Conservation (phyloP, 164 flowering plant species). For the Vitis cinerea region DNA sequence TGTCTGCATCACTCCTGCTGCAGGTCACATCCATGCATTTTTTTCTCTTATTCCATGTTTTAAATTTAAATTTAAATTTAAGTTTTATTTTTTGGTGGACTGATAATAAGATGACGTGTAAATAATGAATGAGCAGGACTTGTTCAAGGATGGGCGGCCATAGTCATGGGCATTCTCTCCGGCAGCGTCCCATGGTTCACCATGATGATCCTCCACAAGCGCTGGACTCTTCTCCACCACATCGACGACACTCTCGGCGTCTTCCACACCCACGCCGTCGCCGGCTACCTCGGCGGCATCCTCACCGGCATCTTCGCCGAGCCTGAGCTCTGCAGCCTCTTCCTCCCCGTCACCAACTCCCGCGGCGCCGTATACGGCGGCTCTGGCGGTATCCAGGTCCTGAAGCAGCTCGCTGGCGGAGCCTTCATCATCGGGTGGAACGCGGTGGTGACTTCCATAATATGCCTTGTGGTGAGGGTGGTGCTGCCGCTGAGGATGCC, state of each 20-base stretch:
- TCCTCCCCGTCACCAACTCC: constrained; percentile 14
- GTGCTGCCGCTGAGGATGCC: constrained; percentile 17
- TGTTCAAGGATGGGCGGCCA: constrained; percentile 11
- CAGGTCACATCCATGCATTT: not conserved
- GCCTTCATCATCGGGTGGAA: constrained; percentile 16
- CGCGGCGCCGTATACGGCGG: constrained; percentile 14
- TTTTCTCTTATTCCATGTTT: not conserved
- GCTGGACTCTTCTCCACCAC: constrained; percentile 1
- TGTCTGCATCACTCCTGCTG: constrained; percentile 15
- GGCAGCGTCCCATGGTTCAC: constrained; percentile 17
- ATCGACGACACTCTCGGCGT: constrained; percentile 19
- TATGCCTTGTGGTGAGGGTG: constrained; percentile 5
- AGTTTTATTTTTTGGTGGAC: no score
- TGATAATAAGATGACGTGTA: no score
- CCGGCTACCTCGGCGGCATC: constrained; percentile 14
- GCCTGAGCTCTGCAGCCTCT: constrained; percentile 5
- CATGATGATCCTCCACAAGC: constrained; percentile 15
- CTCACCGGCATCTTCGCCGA: constrained; percentile 17
- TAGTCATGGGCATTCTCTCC: constrained; percentile 11
- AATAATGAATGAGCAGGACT: not conserved
- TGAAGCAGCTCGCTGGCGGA: constrained; percentile 12
- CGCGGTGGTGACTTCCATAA: constrained; percentile 15
- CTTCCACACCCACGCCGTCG: constrained; percentile 21
- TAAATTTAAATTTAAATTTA: no score
- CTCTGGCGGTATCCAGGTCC: constrained; percentile 11